These are phyloP conservation scores for Rhododendron vialii DNA, from an alignment of 148 eudicot genomes.

Conservation along the genomic window DNA sequence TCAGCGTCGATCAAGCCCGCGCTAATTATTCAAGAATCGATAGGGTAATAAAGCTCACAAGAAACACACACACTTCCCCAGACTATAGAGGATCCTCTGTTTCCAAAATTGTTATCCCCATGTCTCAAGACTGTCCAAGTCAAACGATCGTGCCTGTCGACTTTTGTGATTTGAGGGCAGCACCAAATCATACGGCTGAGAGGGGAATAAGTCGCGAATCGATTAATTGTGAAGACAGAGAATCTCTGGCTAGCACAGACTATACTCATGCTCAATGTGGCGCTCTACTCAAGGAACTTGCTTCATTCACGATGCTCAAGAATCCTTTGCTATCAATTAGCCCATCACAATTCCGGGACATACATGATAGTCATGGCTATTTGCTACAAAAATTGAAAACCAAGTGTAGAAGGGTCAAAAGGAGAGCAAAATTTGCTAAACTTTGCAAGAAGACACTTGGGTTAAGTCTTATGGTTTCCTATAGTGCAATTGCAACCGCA, in stretches of 20 bases:
- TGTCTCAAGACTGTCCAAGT: not conserved
- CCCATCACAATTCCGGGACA: constrained; percentile 17
- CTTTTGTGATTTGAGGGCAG: not conserved
- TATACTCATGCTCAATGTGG: not conserved
- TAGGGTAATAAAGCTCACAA: constrained; percentile 26
- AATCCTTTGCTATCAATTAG: constrained; percentile 37
- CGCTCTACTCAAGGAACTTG: constrained; percentile 27
- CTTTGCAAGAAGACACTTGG: constrained; percentile 23
- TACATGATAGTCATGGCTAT: constrained; percentile 27
- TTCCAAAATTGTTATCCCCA: not conserved
- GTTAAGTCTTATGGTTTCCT: constrained; percentile 21
- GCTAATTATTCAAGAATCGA: constrained; percentile 31
- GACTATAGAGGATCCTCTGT: not conserved
- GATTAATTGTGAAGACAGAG: not conserved
- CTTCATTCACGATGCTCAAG: constrained; percentile 30
- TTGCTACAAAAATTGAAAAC: constrained; percentile 38
- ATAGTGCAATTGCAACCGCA: constrained; percentile 23
- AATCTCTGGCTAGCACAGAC: not conserved
- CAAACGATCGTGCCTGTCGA: not conserved
- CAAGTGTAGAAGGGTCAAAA: constrained; percentile 30
- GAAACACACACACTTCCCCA: not conserved
- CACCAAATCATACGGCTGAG: not conserved
- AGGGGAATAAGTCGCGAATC: not conserved
- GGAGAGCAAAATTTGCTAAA: constrained; percentile 40
- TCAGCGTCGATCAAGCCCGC: constrained; percentile 45